Evolutionary conservation across 2,329 filamentous ascomycete species (phyloP), one percentile per base, ranked within the genome.

Genomic region (Juglanconis oblonga): DNA sequence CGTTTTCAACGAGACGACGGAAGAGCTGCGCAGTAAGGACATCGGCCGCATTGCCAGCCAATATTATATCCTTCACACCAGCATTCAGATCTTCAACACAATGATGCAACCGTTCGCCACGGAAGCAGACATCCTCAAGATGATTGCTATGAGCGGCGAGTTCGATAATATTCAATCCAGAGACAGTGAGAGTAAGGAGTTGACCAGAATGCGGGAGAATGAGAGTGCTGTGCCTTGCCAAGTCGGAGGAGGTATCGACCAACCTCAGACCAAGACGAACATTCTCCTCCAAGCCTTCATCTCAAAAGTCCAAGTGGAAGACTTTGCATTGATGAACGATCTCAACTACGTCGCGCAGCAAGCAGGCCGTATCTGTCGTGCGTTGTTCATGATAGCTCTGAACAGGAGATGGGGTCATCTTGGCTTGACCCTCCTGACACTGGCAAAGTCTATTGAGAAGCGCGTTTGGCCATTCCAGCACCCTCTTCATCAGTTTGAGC

Each of bases 361-460:
- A 72, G 89, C 95, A 10, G 91, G 92, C 1, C 88, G 95, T 73
- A 99, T 99, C 60, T 97, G 93, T 70, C 84, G 96, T 63, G 92
- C 96, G 2, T 77, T 99, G 14, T 99, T 99, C 74, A 97, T 98
- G 92, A 94, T 99, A 68, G 94, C 95, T 1, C 79, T 99, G 55
- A 98, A 98, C 73, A 84, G 95, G 61, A 86, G 92, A 66, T 99
- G 95, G 95, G 95, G 96, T 0, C 90, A 97, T 67, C 92, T 98
- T 73, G 99, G 96, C 66, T 81, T 96, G 44, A 92, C 98, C 1
- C 78, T 99, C 36, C 78, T 99, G 48, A 96, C 92, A 0, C 80
- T 99, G 64, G 96, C 93, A 74, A 98, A 98, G 76, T 96, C 95
- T 0, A 97, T 99, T 58, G 96, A 99, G 75, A 96, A 92, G 75